Evolutionary conservation across 805 yeast genomes (phyloP), one percentile per base, ranked within the genome.

Genomic region (Teunomyces pallodes): DNA sequence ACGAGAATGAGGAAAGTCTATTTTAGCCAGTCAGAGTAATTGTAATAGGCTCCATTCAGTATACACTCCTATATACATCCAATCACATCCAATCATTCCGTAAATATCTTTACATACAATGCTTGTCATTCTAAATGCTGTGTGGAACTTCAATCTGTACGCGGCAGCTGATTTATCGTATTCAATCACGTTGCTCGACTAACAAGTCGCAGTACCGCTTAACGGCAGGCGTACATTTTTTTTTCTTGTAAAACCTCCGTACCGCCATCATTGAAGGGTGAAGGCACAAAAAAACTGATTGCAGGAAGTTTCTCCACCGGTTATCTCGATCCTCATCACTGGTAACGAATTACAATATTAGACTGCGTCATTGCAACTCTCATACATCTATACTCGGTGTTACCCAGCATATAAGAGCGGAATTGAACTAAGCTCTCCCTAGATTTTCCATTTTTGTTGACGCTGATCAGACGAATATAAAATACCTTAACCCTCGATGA

Each of bases 221-320:
- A 38, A 26, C 4, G 30, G 27, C 41, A 14, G 30, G 41, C 26
- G 30, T 38, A 26, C 27, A 38, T 38, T 38, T 38, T 38, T 36
- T 38, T 38, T 26, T 16, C 36, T 20, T 32, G 10, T 12, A 7
- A 38, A 38, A 38, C 41, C 41, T 38, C 41, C 41, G 30, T 38
- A 38, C 41, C 41, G 41, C 41, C 41, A 38, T 26, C 41, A 38
- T 38, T 38, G 41, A 38, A 38, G 41, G 41, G 41, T 38, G 41
- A 38, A 38, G 35, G 41, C 41, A 20, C 41, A 38, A 26, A 38
- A 38, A 38, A 38, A 38, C 41, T 38, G 27, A 38, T 38, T 38
- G 41, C 41, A 38, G 30, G 41, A 38, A 38, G 16, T 38, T 38
- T 24, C 41, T 38, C 41, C 41, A 38, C 41, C 41, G 27, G 41